Evolutionary conservation across 108 stramenopile genomes (phyloP).

Genomic region (Poteriospumella lacustris): DNA sequence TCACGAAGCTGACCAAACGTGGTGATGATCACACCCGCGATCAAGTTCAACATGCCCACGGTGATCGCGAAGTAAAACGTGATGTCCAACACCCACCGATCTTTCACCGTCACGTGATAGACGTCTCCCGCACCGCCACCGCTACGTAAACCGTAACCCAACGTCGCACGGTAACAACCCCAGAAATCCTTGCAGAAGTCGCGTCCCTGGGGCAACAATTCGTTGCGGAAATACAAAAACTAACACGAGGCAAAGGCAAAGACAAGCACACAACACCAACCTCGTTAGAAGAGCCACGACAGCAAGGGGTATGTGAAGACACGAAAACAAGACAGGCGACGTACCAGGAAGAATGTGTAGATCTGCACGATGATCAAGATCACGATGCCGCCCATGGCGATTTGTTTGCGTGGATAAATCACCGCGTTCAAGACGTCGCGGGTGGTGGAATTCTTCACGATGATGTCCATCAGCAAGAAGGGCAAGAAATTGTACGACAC

Average conservation of each 20-base stretch:
- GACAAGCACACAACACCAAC: neutral
- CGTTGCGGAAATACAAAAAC: slow-evolving; percentile 30
- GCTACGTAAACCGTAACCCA: slow-evolving; percentile 38
- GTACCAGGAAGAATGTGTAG: slow-evolving; percentile 30
- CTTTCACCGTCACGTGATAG: neutral
- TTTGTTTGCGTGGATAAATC: slow-evolving; percentile 36
- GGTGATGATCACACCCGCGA: slow-evolving; percentile 49
- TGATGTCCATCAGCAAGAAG: slow-evolving; percentile 37
- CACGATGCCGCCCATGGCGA: slow-evolving; percentile 40
- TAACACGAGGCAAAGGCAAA: neutral
- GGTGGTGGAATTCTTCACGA: slow-evolving; percentile 41
- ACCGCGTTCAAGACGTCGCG: slow-evolving; percentile 45
- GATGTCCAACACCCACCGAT: slow-evolving; percentile 38
- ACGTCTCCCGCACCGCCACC: slow-evolving; percentile 40
- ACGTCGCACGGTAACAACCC: slow-evolving; percentile 31
- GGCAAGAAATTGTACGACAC: slow-evolving; percentile 1
- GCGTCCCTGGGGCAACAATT: slow-evolving; percentile 26
- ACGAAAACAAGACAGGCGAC: neutral
- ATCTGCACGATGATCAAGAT: slow-evolving; percentile 33
- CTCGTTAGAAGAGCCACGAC: too few species aligned
- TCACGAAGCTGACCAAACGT: slow-evolving; percentile 44
- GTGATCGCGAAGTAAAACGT: slow-evolving; percentile 43
- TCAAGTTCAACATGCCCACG: slow-evolving; percentile 45
- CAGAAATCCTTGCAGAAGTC: slow-evolving; percentile 28
- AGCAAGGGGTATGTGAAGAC: too few species aligned